Base-by-base conservation (phyloP, 2,329 filamentous ascomycete species). In the Fusarium redolens region DNA sequence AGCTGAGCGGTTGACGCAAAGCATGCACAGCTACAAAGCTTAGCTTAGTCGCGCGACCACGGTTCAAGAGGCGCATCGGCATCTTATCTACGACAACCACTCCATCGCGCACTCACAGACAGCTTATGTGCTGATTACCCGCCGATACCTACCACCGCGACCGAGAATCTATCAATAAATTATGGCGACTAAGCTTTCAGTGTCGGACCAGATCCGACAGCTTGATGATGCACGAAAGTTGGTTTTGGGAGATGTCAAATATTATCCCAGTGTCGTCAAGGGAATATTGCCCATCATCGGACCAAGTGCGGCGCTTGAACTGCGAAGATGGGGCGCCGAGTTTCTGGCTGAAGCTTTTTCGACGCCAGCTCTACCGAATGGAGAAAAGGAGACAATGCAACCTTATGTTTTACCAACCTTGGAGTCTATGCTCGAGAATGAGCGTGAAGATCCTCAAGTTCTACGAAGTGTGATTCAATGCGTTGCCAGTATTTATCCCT, bases 341-440 rank as follows among this genome's bases (percentile, higher is more conserved):
- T 99, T 99, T 80, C 87, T 99, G 47, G 95, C 96, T 63, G 96
- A 99, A 85, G 95, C 95, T 5, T 98, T 99, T 84, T 92, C 96
- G 64, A 97, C 94, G 68, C 96, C 97, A n/a, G 90, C 92, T 28
- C 87, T 98, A 77, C 86, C 92, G 25, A 86, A 90, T 66, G 87
- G 92, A 58, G 91, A 93, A 81, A 99, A 98, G 86, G 94, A 92
- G 86, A 91, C 91, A 69, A 86, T 96, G 83, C 91, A 92, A 74
- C 86, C 94, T 67, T 88, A 90, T 68, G 93, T 97, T 66, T 84
- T 99, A 78, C 92, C 94, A 75, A 93, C 92, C 31, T 83, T 99
- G 73, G 89, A 90, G 79, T 87, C 87, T 59, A 87, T 94, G 81
- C 82, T 94, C 69, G 91, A 93, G 75, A 89, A 91, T 73, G 87